Percentiles rank a stretch among this genome's conserved stretches.
Conservation (phyloP, 192 early-diverging fungal genomes). For the Dissophora ornata region DNA sequence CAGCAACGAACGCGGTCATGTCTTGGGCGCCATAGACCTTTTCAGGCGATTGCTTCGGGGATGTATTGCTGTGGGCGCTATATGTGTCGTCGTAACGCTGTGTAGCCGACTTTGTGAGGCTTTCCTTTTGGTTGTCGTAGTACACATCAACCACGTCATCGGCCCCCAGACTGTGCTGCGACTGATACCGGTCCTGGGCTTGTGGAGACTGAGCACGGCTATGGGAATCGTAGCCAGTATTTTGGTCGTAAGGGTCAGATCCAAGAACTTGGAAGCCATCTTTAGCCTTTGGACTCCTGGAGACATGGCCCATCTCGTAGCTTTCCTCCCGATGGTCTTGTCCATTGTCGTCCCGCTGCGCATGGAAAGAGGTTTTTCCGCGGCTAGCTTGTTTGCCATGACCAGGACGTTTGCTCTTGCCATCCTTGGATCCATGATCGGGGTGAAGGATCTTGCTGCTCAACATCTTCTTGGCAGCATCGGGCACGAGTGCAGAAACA, state of each 20-base stretch:
- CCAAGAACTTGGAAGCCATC: conserved; percentile 9
- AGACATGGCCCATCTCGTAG: conserved; percentile 34
- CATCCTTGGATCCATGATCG: conserved; percentile 25
- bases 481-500: conserved; percentile 75
- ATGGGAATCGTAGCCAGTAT: too few species aligned
- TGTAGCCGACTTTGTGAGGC: conserved; percentile 25
- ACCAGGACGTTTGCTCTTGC: conserved; percentile 1
- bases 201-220: conserved; percentile 11
- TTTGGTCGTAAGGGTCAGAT: conserved; percentile 11
- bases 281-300: conserved; percentile 2
- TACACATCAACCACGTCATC: conserved; percentile 27
- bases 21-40: conserved; percentile 36
- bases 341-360: background rate
- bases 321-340: conserved; percentile 5
- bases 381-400: conserved; percentile 1
- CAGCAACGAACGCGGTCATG: conserved; percentile 48
- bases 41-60: conserved; percentile 1
- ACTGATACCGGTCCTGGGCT: background rate
- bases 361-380: background rate
- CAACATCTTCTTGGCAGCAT: conserved; percentile 71
- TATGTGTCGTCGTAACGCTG: conserved; percentile 17
- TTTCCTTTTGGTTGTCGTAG: conserved; percentile 40
- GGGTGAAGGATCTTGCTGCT: conserved; percentile 70
- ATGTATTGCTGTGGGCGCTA: background rate
- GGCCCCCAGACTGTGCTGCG: background rate